Evolutionary conservation across 352 stramenopile genomes (phyloP).

Genomic region (Globisporangium carolinianum): DNA sequence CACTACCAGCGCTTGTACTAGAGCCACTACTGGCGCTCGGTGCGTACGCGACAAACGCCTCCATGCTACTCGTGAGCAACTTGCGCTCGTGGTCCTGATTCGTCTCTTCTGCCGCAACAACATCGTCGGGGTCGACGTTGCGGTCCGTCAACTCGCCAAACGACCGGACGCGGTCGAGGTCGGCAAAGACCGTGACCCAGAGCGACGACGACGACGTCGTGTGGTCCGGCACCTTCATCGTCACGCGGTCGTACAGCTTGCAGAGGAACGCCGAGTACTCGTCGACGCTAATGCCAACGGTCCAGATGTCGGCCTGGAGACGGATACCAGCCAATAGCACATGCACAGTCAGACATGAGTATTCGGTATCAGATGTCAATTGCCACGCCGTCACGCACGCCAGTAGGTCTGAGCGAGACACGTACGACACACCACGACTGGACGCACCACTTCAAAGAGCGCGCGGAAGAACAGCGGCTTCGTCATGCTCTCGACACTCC

Average conservation of each 20-base stretch:
- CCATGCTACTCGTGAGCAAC: slow-evolving; percentile 1
- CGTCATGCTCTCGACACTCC: slow-evolving; percentile 40
- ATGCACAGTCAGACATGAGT: not conserved
- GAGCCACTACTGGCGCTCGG: not conserved
- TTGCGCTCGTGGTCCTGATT: slow-evolving; percentile 6
- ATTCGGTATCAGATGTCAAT: too few species aligned
- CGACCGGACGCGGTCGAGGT: slow-evolving; percentile 64
- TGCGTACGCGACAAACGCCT: not conserved
- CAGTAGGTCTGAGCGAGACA: not conserved
- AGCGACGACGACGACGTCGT: slow-evolving; percentile 49
- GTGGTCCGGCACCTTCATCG: slow-evolving; percentile 64
- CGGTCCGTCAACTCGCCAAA: slow-evolving; percentile 33
- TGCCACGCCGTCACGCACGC: too few species aligned
- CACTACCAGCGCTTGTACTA: not conserved
- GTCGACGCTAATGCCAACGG: slow-evolving; percentile 46
- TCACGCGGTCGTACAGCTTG: slow-evolving; percentile 76
- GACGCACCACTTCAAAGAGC: slow-evolving; percentile 66
- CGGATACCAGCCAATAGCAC: not conserved
- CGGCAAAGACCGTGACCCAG: slow-evolving; percentile 68
- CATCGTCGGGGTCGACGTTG: slow-evolving; percentile 9
- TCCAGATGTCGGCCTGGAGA: slow-evolving; percentile 70
- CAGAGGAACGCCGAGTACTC: slow-evolving; percentile 62
- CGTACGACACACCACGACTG: not conserved
- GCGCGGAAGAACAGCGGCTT: slow-evolving; percentile 51
- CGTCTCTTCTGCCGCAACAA: slow-evolving; percentile 6